Evolutionary conservation across 2,329 filamentous ascomycete species (phyloP).

Genomic region (Mycogone perniciosa): DNA sequence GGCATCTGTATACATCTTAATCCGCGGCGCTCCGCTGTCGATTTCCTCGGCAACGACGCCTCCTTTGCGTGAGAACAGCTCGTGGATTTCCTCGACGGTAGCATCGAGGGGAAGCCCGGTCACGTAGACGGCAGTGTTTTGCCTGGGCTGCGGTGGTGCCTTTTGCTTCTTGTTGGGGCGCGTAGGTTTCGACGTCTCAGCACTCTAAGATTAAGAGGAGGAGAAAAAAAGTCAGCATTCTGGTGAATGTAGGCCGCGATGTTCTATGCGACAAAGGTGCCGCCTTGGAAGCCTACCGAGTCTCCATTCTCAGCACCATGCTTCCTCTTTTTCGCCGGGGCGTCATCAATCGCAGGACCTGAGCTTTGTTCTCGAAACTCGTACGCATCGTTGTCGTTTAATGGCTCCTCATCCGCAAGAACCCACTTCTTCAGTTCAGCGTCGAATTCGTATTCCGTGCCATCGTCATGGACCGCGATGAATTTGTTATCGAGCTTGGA

Average conservation of each 20-base stretch:
- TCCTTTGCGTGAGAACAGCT: conserved; percentile 75
- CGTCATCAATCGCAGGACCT: conserved; percentile 20
- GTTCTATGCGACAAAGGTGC: neutral
- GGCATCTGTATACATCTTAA: conserved; percentile 86
- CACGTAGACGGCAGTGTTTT: conserved; percentile 90
- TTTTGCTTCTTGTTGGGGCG: conserved; percentile 42
- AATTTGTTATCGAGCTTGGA: conserved; percentile 78
- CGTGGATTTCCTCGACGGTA: conserved; percentile 71
- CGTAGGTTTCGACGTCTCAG: conserved; percentile 29
- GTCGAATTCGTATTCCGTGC: conserved; percentile 80
- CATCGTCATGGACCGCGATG: conserved; percentile 77
- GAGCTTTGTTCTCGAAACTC: conserved; percentile 27
- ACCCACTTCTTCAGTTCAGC: conserved; percentile 67
- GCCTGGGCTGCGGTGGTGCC: conserved; percentile 43
- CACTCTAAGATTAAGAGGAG: conserved; percentile 15
- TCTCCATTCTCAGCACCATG: conserved; percentile 31
- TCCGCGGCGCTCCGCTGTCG: conserved; percentile 76
- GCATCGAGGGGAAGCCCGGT: conserved; percentile 79
- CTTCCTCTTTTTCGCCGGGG: conserved; percentile 36
- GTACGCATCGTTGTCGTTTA: conserved; percentile 29
- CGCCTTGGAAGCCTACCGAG: conserved; percentile 35
- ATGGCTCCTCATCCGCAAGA: conserved; percentile 46
- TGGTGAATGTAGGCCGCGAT: neutral
- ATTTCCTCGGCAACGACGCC: conserved; percentile 93
- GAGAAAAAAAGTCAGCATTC: neutral